A percentile compares a stretch with the other conserved stretches of the same genome.
phyloP scores from a whole-genome alignment of 345 rosid genomes.

The Eucalyptus shirleyi region DNA sequence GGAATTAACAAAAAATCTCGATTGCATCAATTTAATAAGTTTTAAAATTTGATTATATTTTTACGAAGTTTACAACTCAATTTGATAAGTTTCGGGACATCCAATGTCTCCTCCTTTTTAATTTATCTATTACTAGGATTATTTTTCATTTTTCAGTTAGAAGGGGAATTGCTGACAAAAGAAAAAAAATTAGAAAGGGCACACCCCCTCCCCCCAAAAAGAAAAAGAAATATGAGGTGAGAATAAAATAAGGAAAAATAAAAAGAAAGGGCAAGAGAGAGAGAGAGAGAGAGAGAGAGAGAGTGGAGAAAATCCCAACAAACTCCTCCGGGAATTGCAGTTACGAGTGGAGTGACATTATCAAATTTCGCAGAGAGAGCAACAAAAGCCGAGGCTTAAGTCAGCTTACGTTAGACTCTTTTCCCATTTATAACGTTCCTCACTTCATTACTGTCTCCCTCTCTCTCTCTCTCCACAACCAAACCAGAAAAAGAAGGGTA shows the following conservation, averaged over 20 bases:
- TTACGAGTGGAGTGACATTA: not conserved
- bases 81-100: too few relatives aligned
- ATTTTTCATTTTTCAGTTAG: not conserved
- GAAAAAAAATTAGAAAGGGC: not conserved
- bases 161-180: not conserved
- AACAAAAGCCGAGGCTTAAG: not conserved
- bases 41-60: too few relatives aligned
- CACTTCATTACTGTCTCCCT: not conserved
- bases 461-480: not conserved
- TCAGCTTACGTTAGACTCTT: not conserved
- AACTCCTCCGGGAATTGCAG: not conserved
- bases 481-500: not conserved
- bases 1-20: too few relatives aligned
- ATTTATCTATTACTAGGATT: not conserved
- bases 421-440: not conserved
- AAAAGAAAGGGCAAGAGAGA: not conserved
- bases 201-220: not conserved
- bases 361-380: not conserved
- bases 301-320: not conserved
- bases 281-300: not conserved
- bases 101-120: not conserved
- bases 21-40: too few relatives aligned
- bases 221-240: not conserved
- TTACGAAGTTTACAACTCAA: too few relatives aligned
- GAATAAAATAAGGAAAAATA: not conserved